A percentile compares a stretch with the other conserved stretches of the same genome.
Conservation (phyloP, 2,329 filamentous ascomycete genomes). For the Coniochaeta hoffmannii region DNA sequence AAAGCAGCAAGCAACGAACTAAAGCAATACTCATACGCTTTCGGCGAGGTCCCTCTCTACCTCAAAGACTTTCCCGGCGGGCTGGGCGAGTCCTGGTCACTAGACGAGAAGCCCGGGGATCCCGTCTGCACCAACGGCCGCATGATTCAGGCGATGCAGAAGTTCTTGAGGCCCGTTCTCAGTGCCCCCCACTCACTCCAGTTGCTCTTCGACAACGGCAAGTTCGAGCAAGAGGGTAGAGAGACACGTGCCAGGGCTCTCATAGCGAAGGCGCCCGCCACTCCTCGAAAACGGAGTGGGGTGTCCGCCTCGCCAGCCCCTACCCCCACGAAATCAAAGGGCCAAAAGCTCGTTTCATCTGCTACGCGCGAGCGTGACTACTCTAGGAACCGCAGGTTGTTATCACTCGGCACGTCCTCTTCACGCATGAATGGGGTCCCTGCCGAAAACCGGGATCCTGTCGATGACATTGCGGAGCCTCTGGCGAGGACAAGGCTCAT, state of each 20-base stretch:
- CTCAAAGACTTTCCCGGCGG: constrained; percentile 59
- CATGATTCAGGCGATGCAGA: constrained; percentile 45
- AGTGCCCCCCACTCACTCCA: constrained; percentile 36
- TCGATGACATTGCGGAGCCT: constrained; percentile 29
- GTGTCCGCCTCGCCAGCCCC: neutral
- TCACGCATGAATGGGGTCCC: neutral
- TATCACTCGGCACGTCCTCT: neutral
- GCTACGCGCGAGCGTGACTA: neutral
- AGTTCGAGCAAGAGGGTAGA: constrained; percentile 30
- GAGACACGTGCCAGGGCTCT: neutral
- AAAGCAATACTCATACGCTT: constrained; percentile 59
- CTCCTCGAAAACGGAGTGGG: neutral
- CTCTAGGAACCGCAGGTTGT: neutral
- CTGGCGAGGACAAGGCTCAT: constrained; percentile 55
- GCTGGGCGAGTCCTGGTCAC: constrained; percentile 58
- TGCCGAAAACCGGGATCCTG: constrained; percentile 7
- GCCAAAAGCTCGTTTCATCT: neutral
- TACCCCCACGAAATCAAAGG: neutral
- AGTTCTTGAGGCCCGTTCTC: constrained; percentile 37
- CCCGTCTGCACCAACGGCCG: constrained; percentile 39
- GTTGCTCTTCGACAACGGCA: constrained; percentile 37
- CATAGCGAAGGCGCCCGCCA: neutral
- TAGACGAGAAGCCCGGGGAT: constrained; percentile 47
- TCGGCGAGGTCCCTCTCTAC: constrained; percentile 73
- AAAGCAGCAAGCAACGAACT: constrained; percentile 50